Percentiles rank a stretch among this genome's conserved stretches.
Conservation (phyloP, 1,139 yeast genomes). For the Geotrichum siamense region DNA sequence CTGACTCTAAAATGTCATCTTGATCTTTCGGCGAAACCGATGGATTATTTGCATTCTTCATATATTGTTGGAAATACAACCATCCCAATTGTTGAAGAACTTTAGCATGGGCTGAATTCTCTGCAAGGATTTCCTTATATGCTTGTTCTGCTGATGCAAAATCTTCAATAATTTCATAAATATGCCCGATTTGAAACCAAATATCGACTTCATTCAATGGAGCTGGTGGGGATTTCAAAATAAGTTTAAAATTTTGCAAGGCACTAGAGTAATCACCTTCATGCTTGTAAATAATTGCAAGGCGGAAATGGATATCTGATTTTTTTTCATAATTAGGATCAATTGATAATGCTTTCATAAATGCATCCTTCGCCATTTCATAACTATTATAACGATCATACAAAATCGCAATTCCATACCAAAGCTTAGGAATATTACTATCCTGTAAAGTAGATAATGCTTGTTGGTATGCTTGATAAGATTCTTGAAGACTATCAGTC, state of each 20-base stretch:
- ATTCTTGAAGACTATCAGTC: constrained; percentile 93
- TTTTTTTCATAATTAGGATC: constrained; percentile 96
- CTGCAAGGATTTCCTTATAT: constrained; percentile 82
- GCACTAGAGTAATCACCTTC: constrained; percentile 84
- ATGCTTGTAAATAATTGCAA: constrained; percentile 93
- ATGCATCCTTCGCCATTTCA: constrained; percentile 97
- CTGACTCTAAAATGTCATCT: constrained; percentile 75
- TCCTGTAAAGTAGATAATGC: constrained; percentile 86
- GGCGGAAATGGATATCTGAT: constrained; percentile 87
- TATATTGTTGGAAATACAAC: constrained; percentile 67
- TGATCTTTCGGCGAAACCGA: constrained; percentile 36
- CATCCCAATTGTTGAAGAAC: constrained; percentile 95
- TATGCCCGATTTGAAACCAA: constrained; percentile 97
- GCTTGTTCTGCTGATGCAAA: constrained; percentile 91
- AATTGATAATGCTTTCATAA: constrained; percentile 87
- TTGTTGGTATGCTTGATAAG: constrained; percentile 93
- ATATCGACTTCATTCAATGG: constrained; percentile 95
- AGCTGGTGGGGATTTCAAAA: constrained; percentile 83
- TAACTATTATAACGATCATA: constrained; percentile 95
- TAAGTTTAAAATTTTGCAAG: constrained; percentile 88
- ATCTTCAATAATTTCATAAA: constrained; percentile 87
- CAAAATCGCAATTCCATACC: constrained; percentile 97
- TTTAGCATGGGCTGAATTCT: constrained; percentile 90
- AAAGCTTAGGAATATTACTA: constrained; percentile 90
- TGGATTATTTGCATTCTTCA: constrained; percentile 7